These are phyloP conservation scores for Begonia fuchsioides DNA, from an alignment of 306 rosid species.

Conservation along the genomic window DNA sequence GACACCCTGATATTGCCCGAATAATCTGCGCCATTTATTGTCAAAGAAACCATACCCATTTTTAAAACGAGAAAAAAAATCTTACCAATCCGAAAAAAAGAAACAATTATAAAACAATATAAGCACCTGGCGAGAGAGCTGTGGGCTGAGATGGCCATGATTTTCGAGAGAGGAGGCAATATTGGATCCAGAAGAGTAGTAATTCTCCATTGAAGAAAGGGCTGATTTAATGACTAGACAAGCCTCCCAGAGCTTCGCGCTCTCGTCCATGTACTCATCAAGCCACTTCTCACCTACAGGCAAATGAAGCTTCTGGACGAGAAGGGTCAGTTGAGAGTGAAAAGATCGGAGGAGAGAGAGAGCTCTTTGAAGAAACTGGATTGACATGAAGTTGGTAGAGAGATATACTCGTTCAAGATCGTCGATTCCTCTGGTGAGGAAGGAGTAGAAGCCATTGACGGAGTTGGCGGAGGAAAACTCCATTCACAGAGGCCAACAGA, in stretches of 20 bases:
- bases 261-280: slow-evolving; percentile 93
- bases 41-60: background rate
- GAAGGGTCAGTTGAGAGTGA: slow-evolving; percentile 67
- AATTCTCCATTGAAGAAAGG: slow-evolving; percentile 56
- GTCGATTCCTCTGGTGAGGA: slow-evolving; percentile 67
- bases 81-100: no score
- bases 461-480: slow-evolving; percentile 81
- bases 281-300: slow-evolving; percentile 94
- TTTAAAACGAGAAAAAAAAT: background rate
- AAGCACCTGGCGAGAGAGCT: slow-evolving; percentile 72
- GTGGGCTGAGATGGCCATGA: slow-evolving; percentile 57
- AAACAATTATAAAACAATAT: background rate
- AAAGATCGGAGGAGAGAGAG: slow-evolving; percentile 77
- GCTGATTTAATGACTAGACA: slow-evolving; percentile 80
- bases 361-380: slow-evolving; percentile 74
- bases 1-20: slow-evolving; percentile 55
- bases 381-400: slow-evolving; percentile 73
- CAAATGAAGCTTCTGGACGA: slow-evolving; percentile 80
- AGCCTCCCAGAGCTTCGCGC: slow-evolving; percentile 85
- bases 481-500: slow-evolving; percentile 17
- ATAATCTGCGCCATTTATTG: slow-evolving; percentile 29
- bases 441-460: slow-evolving; percentile 79
- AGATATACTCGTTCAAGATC: slow-evolving; percentile 75
- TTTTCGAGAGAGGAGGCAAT: slow-evolving; percentile 47
- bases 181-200: slow-evolving; percentile 53